These are phyloP conservation scores for Anisodus acutangulus DNA, from an alignment of 257 asterid genomes.

Conservation along the genomic window DNA sequence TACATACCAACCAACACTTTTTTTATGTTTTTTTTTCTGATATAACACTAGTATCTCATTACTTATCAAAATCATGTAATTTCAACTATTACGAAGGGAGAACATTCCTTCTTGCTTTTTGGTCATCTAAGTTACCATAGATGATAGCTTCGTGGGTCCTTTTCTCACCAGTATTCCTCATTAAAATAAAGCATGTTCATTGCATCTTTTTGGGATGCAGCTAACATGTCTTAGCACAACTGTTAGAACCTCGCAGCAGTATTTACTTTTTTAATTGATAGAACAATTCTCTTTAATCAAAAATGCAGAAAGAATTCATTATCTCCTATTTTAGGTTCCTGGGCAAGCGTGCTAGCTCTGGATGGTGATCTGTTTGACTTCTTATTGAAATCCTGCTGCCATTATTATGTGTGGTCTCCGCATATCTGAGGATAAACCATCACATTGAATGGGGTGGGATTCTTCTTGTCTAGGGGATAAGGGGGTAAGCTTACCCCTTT, in stretches of 20 bases:
- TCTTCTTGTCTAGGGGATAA: background rate
- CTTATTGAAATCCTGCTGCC: background rate
- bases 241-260: background rate
- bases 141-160: background rate
- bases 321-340: background rate
- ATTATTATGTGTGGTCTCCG: background rate
- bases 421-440: background rate
- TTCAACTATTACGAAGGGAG: background rate
- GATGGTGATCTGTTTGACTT: background rate
- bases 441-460: background rate
- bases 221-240: background rate
- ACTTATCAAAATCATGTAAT: slow-evolving; percentile 7
- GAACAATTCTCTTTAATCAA: no score
- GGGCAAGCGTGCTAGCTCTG: background rate
- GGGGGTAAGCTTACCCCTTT: slow-evolving; percentile 3
- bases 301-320: background rate
- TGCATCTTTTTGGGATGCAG: background rate
- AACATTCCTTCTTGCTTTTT: slow-evolving; percentile 11
- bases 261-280: background rate
- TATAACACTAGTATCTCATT: background rate
- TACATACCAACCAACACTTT: background rate
- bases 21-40: no score
- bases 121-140: background rate
- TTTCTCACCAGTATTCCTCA: background rate
- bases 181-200: no score